Evolutionary conservation across 139 green algal genomes (phyloP).

Genomic region (Chlamydomonas sp.): DNA sequence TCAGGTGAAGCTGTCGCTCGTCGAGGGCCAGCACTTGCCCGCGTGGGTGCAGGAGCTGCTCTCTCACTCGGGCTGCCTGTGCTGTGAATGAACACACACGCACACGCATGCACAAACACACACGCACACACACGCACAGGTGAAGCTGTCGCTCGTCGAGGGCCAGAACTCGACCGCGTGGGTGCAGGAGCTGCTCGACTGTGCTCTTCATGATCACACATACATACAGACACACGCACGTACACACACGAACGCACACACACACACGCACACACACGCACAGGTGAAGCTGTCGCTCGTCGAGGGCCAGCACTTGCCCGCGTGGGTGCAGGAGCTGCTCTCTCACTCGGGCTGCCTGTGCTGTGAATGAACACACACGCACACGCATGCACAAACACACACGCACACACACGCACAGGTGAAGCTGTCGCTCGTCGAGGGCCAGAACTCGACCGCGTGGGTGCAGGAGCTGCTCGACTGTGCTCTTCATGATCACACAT

Average conservation of each 20-base stretch:
- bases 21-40: too few species aligned
- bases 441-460: slow-evolving; percentile 71
- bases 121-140: too few species aligned
- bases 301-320: slow-evolving; percentile 66
- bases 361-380: background rate
- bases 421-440: slow-evolving; percentile 85
- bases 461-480: slow-evolving; percentile 45
- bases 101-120: background rate
- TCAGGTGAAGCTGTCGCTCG: too few species aligned
- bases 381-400: background rate
- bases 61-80: too few species aligned
- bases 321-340: slow-evolving; percentile 84
- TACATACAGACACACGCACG: too few species aligned
- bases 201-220: too few species aligned
- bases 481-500: too few species aligned
- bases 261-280: too few species aligned
- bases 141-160: too few species aligned
- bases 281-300: slow-evolving; percentile 90
- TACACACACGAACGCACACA: too few species aligned
- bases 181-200: slow-evolving; percentile 45
- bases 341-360: slow-evolving; percentile 60
- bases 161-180: too few species aligned
- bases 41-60: slow-evolving; percentile 52
- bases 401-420: too few species aligned
- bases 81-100: background rate